Percentiles rank a stretch among this genome's conserved stretches.
Conservation (phyloP, 1,284 basidiomycete species). For the Rhodotorula glutinis region DNA sequence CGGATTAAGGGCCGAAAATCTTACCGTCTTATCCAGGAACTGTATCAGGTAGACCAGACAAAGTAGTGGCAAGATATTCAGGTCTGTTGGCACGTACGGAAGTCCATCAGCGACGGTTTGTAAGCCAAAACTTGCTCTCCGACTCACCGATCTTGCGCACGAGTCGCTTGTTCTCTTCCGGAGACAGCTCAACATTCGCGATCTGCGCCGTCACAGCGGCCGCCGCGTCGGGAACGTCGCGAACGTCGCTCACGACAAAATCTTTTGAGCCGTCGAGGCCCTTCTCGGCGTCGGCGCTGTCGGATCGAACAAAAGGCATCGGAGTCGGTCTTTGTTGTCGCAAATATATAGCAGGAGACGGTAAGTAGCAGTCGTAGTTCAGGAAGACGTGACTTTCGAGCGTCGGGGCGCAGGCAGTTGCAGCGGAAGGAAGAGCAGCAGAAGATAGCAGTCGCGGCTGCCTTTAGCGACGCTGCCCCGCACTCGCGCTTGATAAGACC, state of each 20-base stretch:
- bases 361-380: too few species aligned
- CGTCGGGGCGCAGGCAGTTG: too few species aligned
- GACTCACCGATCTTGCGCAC: constrained; percentile 43
- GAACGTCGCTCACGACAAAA: background rate
- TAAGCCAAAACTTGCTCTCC: background rate
- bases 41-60: constrained; percentile 42
- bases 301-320: background rate
- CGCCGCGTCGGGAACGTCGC: background rate
- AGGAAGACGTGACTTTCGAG: too few species aligned
- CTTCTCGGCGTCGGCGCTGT: background rate
- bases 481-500: too few species aligned
- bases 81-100: constrained; percentile 14
- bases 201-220: background rate
- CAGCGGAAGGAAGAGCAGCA: too few species aligned
- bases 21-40: constrained; percentile 44
- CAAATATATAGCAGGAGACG: background rate
- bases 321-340: background rate
- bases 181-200: constrained; percentile 13
- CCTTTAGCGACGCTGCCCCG: too few species aligned
- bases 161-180: constrained; percentile 36
- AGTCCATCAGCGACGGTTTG: background rate
- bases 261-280: background rate
- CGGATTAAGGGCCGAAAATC: background rate
- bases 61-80: constrained; percentile 44
- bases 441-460: too few species aligned